Evolutionary conservation across 2,329 filamentous ascomycete genomes (phyloP).

Genomic region (Sporothrix dimorphospora): DNA sequence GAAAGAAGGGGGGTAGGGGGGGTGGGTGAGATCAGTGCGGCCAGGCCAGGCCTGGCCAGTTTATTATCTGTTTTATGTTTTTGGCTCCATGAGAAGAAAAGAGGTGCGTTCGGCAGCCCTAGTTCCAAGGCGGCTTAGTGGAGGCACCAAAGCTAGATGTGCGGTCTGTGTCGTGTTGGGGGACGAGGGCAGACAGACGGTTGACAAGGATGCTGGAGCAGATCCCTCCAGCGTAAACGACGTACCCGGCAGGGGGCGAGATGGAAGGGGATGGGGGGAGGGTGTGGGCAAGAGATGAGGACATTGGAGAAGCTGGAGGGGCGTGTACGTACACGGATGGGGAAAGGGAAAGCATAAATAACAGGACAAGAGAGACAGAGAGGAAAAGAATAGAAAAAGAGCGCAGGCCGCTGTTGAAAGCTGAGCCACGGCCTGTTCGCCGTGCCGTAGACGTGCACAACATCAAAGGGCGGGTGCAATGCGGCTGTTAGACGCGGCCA

Average conservation of each 20-base stretch:
- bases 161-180: not conserved
- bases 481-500: slow-evolving; percentile 26
- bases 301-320: not conserved
- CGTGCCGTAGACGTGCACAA: slow-evolving; percentile 27
- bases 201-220: slow-evolving; percentile 18
- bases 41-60: not conserved
- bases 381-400: not conserved
- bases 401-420: not conserved
- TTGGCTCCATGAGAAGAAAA: not conserved
- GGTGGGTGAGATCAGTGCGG: slow-evolving; percentile 5
- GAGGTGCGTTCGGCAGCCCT: slow-evolving; percentile 13
- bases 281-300: not conserved
- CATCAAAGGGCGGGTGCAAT: slow-evolving; percentile 18
- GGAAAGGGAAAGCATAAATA: slow-evolving; percentile 12
- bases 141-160: slow-evolving; percentile 5
- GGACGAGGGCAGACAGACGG: not conserved
- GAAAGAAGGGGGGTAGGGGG: slow-evolving; percentile 17
- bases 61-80: slow-evolving; percentile 22
- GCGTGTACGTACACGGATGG: slow-evolving; percentile 18
- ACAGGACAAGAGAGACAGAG: not conserved
- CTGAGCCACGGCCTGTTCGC: slow-evolving; percentile 17
- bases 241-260: not conserved
- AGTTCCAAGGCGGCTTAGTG: slow-evolving; percentile 13
- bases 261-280: not conserved
- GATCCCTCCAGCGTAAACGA: slow-evolving; percentile 17